A percentile compares a stretch with the other conserved stretches of the same genome.
Evolutionary conservation across 345 rosid genomes (phyloP).

Genomic region (Cochlearia excelsa): DNA sequence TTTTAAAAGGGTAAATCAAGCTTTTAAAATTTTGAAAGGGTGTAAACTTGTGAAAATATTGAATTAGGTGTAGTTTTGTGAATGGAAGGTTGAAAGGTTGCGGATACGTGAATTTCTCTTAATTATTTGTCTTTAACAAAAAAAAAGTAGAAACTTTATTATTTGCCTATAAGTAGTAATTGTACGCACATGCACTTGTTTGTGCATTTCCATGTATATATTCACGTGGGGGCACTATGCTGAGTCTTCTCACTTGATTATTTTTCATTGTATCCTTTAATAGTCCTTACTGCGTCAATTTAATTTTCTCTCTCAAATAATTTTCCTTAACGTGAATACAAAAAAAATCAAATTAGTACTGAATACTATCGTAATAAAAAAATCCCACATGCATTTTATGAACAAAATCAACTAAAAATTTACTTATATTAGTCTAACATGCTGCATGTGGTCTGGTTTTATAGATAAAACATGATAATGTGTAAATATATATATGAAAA

Average conservation of each 20-base stretch:
- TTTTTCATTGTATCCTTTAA: slow-evolving; percentile 7
- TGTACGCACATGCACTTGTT: no score
- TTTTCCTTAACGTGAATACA: not conserved
- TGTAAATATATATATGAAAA: not conserved
- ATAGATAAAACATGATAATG: slow-evolving; percentile 15
- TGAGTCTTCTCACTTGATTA: slow-evolving; percentile 8
- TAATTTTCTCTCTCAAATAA: not conserved
- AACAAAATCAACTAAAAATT: not conserved
- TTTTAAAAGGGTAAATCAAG: no score
- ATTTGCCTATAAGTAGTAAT: no score
- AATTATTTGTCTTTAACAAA: no score
- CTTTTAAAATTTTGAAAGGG: no score
- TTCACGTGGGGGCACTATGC: slow-evolving; percentile 19
- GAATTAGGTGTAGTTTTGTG: no score
- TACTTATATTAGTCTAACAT: slow-evolving; percentile 10
- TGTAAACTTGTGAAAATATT: no score
- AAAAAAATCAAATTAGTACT: slow-evolving; percentile 14
- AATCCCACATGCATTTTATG: slow-evolving; percentile 16
- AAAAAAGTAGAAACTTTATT: no score
- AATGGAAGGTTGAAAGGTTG: no score
- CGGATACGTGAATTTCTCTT: no score
- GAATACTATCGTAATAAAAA: not conserved
- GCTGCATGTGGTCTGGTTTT: slow-evolving; percentile 24
- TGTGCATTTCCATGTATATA: not conserved
- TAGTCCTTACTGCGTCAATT: slow-evolving; percentile 22